Evolutionary conservation across 805 yeast species (phyloP).

Genomic region (Pichia californica): DNA sequence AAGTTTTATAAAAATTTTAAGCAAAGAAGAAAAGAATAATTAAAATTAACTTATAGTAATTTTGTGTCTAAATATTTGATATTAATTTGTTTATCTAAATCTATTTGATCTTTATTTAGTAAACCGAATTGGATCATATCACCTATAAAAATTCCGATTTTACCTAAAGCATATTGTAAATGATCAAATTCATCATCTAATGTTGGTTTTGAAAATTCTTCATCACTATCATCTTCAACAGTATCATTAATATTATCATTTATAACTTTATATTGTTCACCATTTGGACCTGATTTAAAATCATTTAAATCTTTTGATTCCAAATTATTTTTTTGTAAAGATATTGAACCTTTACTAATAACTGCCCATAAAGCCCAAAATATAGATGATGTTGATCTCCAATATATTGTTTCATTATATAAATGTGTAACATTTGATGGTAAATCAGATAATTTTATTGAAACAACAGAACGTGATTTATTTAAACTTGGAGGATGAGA

Average conservation of each 20-base stretch:
- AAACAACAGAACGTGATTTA: constrained; percentile 23
- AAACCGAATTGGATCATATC: constrained; percentile 64
- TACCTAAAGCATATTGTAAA: constrained; percentile 66
- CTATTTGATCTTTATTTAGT: constrained; percentile 27
- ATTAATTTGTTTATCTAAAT: constrained; percentile 27
- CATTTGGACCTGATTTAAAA: constrained; percentile 48
- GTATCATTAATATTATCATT: constrained; percentile 24
- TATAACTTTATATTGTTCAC: constrained; percentile 38
- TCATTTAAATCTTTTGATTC: constrained; percentile 19
- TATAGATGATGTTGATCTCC: constrained; percentile 77
- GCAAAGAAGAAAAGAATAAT: constrained; percentile 26
- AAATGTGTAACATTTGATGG: constrained; percentile 39
- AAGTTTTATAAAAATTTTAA: too few relatives aligned
- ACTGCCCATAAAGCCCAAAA: constrained; percentile 93
- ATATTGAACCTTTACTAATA: constrained; percentile 32
- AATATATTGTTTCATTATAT: constrained; percentile 58
- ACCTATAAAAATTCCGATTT: constrained; percentile 65
- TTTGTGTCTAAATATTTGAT: constrained; percentile 39
- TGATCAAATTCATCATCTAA: constrained; percentile 69
- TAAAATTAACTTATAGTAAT: constrained; percentile 13
- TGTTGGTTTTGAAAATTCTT: constrained; percentile 25
- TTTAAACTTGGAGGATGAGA: constrained; percentile 8
- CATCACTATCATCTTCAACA: constrained; percentile 21
- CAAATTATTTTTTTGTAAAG: neutral
- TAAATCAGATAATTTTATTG: constrained; percentile 30